Conservation (phyloP, 805 yeast species). For the Metschnikowia continentalis region DNA sequence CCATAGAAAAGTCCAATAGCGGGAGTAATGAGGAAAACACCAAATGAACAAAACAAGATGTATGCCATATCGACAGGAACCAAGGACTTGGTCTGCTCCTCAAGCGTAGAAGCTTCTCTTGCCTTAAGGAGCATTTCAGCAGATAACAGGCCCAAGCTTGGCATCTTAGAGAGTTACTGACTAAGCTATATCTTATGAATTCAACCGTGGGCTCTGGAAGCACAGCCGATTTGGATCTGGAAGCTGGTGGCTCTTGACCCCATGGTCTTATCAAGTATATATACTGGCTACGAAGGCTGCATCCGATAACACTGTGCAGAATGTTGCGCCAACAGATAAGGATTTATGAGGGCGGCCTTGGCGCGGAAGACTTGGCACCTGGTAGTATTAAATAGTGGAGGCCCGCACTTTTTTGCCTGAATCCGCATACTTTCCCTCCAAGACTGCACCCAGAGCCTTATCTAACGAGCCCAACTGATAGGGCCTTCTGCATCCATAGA, state of each 20-base stretch:
- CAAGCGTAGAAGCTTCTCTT: constrained; percentile 10
- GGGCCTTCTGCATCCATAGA: not conserved
- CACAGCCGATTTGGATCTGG: too few relatives aligned
- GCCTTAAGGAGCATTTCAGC: constrained; percentile 3
- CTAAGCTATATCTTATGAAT: not conserved
- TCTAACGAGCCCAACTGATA: not conserved
- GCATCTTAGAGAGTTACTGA: not conserved
- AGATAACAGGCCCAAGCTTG: constrained; percentile 3
- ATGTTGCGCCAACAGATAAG: constrained; percentile 2
- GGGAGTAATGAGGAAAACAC: constrained; percentile 47
- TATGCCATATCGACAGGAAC: constrained; percentile 48
- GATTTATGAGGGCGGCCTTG: not conserved
- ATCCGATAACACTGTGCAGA: not conserved
- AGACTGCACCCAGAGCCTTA: not conserved
- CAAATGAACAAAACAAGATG: constrained; percentile 43
- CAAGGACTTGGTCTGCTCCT: constrained; percentile 36
- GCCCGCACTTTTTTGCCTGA: constrained; percentile 3
- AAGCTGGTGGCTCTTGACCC: not conserved
- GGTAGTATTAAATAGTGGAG: not conserved
- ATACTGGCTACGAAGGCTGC: not conserved
- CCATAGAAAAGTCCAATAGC: constrained; percentile 44
- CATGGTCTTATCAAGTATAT: not conserved
- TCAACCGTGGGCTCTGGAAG: not conserved
- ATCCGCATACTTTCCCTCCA: not conserved
- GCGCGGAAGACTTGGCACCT: not conserved